These are phyloP conservation scores for Phialophora macrospora DNA, from an alignment of 2,329 filamentous ascomycete genomes.

Conservation along the genomic window DNA sequence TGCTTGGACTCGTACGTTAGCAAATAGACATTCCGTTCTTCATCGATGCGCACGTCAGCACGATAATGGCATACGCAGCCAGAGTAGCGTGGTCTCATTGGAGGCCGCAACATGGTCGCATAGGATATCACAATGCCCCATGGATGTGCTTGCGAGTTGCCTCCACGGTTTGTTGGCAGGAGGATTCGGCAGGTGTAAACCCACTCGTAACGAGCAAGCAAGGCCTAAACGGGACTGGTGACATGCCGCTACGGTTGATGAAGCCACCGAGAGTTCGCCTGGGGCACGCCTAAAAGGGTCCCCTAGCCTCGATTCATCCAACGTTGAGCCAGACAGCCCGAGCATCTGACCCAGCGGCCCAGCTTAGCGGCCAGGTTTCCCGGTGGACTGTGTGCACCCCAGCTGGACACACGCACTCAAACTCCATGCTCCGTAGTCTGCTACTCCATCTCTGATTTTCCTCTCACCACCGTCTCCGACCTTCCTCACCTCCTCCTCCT, in stretches of 20 bases:
- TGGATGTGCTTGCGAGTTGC: neutral
- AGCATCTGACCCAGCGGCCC: neutral
- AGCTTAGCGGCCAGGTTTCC: constrained; percentile 18
- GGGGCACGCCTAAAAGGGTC: constrained; percentile 10
- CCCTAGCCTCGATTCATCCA: constrained; percentile 7
- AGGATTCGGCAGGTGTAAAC: constrained; percentile 1
- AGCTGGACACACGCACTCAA: constrained; percentile 1
- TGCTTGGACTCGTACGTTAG: neutral
- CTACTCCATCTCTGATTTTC: neutral
- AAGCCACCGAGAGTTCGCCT: constrained; percentile 19
- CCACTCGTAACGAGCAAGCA: neutral
- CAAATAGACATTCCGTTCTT: neutral
- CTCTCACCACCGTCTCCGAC: constrained; percentile 45
- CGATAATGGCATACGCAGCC: neutral
- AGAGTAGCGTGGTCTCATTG: neutral
- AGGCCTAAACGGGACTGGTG: constrained; percentile 10
- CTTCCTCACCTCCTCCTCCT: constrained; percentile 10
- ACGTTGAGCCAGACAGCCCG: constrained; percentile 9
- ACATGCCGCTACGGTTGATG: constrained; percentile 12
- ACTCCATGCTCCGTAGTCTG: neutral
- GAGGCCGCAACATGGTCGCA: constrained; percentile 2
- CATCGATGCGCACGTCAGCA: neutral
- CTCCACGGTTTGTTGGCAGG: neutral
- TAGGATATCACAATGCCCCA: neutral
- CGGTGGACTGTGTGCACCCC: constrained; percentile 8